A percentile compares a stretch with the other conserved stretches of the same genome.
phyloP scores from a whole-genome alignment of 257 asterid genomes.

The Gentiana macrophylla region DNA sequence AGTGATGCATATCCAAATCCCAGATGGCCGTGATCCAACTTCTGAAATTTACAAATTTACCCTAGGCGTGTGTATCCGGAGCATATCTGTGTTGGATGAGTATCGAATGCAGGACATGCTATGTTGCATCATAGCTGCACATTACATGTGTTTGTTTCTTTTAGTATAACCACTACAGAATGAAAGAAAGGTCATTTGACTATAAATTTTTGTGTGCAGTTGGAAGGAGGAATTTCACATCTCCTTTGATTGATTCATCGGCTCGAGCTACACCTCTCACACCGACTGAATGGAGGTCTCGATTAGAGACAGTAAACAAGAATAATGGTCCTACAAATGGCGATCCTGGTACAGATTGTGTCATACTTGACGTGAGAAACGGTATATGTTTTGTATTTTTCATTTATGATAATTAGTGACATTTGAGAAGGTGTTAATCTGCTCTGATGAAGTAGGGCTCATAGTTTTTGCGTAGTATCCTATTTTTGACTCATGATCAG shows the following conservation, averaged over 20 bases:
- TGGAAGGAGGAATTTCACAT: conserved; percentile 71
- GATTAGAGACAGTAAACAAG: conserved; percentile 45
- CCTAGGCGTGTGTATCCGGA: too few species aligned
- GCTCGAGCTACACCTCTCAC: conserved; percentile 78
- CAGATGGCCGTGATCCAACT: too few species aligned
- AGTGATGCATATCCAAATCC: too few species aligned
- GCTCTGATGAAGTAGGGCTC: too few species aligned
- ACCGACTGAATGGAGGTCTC: conserved; percentile 83
- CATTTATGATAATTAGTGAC: neutral
- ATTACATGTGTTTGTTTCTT: too few species aligned
- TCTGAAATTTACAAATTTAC: too few species aligned
- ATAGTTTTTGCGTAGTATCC: too few species aligned
- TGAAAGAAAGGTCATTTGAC: neutral
- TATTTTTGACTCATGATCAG: conserved; percentile 23
- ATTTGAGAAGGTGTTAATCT: too few species aligned
- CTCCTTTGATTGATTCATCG: conserved; percentile 81
- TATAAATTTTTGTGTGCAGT: conserved; percentile 25
- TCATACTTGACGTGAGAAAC: conserved; percentile 88
- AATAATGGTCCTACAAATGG: conserved; percentile 18
- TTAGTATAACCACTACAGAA: neutral
- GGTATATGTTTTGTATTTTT: conserved; percentile 36
- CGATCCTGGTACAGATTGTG: conserved; percentile 19
- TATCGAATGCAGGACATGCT: too few species aligned
- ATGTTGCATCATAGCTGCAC: too few species aligned
- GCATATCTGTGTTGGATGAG: too few species aligned